Evolutionary conservation across 2,329 filamentous ascomycete genomes (phyloP).

Genomic region (Oidium heveae): DNA sequence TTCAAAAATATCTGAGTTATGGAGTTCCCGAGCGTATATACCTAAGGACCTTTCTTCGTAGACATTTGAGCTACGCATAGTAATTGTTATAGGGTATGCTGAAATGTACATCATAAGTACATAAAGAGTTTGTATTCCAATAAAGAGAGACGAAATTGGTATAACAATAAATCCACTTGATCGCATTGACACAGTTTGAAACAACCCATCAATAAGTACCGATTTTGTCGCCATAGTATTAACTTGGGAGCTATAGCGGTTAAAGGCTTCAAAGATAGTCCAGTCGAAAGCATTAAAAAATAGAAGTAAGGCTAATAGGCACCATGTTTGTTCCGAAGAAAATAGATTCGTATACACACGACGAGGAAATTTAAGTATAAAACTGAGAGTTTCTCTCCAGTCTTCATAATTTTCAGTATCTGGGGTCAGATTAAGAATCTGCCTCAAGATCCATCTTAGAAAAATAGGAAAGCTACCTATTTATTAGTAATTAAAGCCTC

Average conservation of each 20-base stretch:
- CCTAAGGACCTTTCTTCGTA: slow-evolving; percentile 46
- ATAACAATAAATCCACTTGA: slow-evolving; percentile 43
- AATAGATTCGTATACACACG: slow-evolving; percentile 40
- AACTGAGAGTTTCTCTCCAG: slow-evolving; percentile 20
- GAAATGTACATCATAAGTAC: slow-evolving; percentile 43
- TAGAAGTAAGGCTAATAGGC: slow-evolving; percentile 34
- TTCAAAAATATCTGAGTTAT: not conserved
- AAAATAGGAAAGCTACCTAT: slow-evolving; percentile 28
- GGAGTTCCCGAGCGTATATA: slow-evolving; percentile 19
- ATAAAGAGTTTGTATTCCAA: slow-evolving; percentile 33
- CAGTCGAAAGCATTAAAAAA: slow-evolving; percentile 37
- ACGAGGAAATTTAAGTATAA: slow-evolving; percentile 29
- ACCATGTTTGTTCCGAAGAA: slow-evolving; percentile 37
- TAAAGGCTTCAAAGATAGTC: slow-evolving; percentile 38
- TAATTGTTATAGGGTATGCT: slow-evolving; percentile 35
- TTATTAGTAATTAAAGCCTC: not conserved
- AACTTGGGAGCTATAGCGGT: slow-evolving; percentile 32
- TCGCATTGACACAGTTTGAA: slow-evolving; percentile 37
- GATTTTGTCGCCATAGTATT: slow-evolving; percentile 24
- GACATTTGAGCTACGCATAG: slow-evolving; percentile 42
- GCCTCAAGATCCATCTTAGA: slow-evolving; percentile 33
- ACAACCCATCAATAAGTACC: slow-evolving; percentile 36
- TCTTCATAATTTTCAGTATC: slow-evolving; percentile 15
- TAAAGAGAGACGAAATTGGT: slow-evolving; percentile 26
- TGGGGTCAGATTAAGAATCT: slow-evolving; percentile 18